Evolutionary conservation across 2,329 filamentous ascomycete species (phyloP).

Genomic region (Emmonsiellopsis sp.): DNA sequence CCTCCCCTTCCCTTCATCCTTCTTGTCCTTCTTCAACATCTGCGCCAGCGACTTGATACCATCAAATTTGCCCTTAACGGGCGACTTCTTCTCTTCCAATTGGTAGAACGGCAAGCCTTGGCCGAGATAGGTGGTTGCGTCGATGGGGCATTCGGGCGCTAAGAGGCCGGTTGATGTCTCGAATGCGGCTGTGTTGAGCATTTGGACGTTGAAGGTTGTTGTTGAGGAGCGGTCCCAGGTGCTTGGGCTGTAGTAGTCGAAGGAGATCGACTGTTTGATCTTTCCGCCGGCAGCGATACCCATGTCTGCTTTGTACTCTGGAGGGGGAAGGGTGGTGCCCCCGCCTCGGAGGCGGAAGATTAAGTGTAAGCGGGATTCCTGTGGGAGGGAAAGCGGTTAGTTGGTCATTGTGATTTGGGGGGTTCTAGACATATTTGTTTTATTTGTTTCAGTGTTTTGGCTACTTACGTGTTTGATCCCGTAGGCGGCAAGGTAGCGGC

Average conservation of each 20-base stretch:
- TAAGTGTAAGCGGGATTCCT: slow-evolving; percentile 12
- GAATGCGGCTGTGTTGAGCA: slow-evolving; percentile 12
- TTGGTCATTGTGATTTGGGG: background rate
- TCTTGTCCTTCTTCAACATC: background rate
- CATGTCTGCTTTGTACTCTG: slow-evolving; percentile 16
- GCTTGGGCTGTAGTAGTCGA: slow-evolving; percentile 17
- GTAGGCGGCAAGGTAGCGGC: background rate
- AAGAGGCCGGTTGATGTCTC: slow-evolving; percentile 24
- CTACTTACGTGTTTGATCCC: background rate
- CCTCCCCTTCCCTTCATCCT: background rate
- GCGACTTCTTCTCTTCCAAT: slow-evolving; percentile 12
- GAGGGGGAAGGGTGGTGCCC: background rate
- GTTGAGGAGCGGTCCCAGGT: slow-evolving; percentile 22
- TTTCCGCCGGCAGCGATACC: slow-evolving; percentile 31
- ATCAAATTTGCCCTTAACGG: background rate
- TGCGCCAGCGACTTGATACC: background rate
- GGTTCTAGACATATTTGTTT: background rate
- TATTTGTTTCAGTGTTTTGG: background rate
- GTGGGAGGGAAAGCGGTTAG: background rate
- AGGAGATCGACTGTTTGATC: slow-evolving; percentile 31
- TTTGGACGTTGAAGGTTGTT: slow-evolving; percentile 16
- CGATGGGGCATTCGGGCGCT: slow-evolving; percentile 27
- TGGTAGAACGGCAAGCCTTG: slow-evolving; percentile 31
- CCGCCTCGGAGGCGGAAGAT: slow-evolving; percentile 14
- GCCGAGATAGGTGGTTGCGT: slow-evolving; percentile 23